These are phyloP conservation scores for Klebsormidium nitens DNA, from an alignment of 139 green algal genomes.

Conservation along the genomic window DNA sequence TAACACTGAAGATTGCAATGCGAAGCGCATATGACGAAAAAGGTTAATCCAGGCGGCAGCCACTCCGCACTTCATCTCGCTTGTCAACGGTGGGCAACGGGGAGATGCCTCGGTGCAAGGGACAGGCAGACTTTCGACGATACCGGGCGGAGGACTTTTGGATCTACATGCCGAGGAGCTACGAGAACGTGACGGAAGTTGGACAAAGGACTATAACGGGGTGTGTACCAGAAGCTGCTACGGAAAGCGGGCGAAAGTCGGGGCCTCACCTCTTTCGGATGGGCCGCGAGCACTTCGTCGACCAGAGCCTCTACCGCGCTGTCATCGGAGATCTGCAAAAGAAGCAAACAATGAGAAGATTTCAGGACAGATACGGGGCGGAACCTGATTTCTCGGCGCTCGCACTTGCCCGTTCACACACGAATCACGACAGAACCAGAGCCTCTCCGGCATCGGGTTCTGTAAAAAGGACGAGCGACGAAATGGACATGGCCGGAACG, in stretches of 20 bases:
- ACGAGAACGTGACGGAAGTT: background rate
- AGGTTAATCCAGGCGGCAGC: background rate
- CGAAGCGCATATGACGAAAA: background rate
- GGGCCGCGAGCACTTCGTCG: constrained; percentile 67
- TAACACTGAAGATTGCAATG: background rate
- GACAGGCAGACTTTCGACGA: background rate
- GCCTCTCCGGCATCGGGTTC: background rate
- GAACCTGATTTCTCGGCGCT: background rate
- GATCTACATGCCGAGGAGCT: background rate
- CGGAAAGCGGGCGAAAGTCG: background rate
- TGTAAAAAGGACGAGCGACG: background rate
- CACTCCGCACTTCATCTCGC: background rate
- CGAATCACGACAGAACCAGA: background rate
- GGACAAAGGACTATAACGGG: background rate
- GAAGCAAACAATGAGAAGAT: background rate
- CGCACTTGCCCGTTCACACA: background rate
- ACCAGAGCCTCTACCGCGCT: constrained; percentile 68
- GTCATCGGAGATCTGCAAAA: constrained; percentile 75
- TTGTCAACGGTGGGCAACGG: background rate
- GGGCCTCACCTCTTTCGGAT: constrained; percentile 58
- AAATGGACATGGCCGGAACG: background rate
- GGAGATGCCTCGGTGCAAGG: background rate
- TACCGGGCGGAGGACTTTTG: background rate
- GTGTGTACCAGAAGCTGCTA: too few species aligned
- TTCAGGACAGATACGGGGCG: background rate